Percentiles rank a stretch among this genome's conserved stretches.
phyloP scores from a whole-genome alignment of 768 basidiomycete species.

The Amanita rubescens region DNA sequence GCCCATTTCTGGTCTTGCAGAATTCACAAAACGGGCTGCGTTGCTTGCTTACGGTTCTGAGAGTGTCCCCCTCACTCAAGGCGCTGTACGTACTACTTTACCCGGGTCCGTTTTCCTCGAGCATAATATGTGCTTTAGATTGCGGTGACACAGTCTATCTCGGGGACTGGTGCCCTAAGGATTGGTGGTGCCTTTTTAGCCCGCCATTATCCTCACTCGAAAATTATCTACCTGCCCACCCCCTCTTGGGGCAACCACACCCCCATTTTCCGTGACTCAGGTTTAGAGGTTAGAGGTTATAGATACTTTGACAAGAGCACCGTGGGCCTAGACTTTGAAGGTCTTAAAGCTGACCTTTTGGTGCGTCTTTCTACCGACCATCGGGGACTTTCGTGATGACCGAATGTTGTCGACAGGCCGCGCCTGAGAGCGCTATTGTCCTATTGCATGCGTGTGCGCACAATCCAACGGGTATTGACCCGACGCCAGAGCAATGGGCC shows the following conservation, averaged over 20 bases:
- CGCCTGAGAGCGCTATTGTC: constrained; percentile 76
- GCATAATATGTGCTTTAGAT: constrained; percentile 39
- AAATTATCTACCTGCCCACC: constrained; percentile 83
- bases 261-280: constrained; percentile 89
- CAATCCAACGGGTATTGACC: constrained; percentile 98
- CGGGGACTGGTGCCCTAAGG: constrained; percentile 94
- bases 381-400: constrained; percentile 2
- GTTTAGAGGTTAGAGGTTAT: constrained; percentile 87
- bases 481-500: constrained; percentile 88
- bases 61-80: constrained; percentile 61
- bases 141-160: constrained; percentile 88
- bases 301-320: constrained; percentile 92
- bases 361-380: constrained; percentile 32
- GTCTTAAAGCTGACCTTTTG: constrained; percentile 80
- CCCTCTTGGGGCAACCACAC: constrained; percentile 99
- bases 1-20: constrained; percentile 84
- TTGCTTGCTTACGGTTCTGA: constrained; percentile 89
- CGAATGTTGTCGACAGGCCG: constrained; percentile 33
- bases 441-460: constrained; percentile 96
- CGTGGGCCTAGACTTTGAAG: constrained; percentile 87
- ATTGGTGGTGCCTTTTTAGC: constrained; percentile 91
- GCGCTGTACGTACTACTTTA: constrained; percentile 47
- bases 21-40: constrained; percentile 80
- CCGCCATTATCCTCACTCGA: constrained; percentile 80
- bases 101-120: constrained; percentile 3